Evolutionary conservation across 495 filamentous ascomycete species (phyloP).

Genomic region (Penicillium cinerascens): DNA sequence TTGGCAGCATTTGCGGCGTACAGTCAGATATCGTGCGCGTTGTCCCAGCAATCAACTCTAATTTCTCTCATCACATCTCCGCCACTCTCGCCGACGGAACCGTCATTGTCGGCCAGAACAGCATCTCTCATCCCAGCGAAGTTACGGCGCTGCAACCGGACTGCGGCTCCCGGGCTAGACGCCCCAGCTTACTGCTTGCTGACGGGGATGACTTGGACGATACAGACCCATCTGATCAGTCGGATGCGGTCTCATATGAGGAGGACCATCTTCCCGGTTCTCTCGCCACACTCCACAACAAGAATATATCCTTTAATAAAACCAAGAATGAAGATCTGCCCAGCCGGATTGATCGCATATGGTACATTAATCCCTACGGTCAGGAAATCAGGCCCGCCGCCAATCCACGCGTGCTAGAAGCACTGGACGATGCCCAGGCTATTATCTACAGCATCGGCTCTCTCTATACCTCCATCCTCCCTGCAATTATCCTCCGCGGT

Average conservation of each 20-base stretch:
- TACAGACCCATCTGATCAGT: constrained; percentile 62
- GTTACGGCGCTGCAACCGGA: constrained; percentile 46
- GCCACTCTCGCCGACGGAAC: constrained; percentile 74
- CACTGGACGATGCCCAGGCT: constrained; percentile 57
- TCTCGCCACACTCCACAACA: constrained; percentile 71
- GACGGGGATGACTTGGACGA: constrained; percentile 54
- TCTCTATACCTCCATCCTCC: constrained; percentile 78
- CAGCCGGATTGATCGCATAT: constrained; percentile 74
- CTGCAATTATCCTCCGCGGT: constrained; percentile 51
- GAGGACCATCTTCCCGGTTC: constrained; percentile 88
- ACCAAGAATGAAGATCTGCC: constrained; percentile 65
- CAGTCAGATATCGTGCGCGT: constrained; percentile 66
- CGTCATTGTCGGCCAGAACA: constrained; percentile 86
- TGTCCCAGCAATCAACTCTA: constrained; percentile 87
- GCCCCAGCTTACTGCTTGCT: constrained; percentile 39
- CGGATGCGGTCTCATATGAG: constrained; percentile 49
- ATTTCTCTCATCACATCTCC: constrained; percentile 90
- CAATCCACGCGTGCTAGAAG: constrained; percentile 72
- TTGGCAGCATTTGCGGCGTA: constrained; percentile 76
- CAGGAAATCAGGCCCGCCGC: constrained; percentile 78
- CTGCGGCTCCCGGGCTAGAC: constrained; percentile 26
- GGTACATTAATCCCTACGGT: constrained; percentile 98
- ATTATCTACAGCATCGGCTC: constrained; percentile 90
- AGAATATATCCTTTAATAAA: constrained; percentile 79
- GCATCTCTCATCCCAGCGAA: constrained; percentile 79